Percentiles rank a stretch among this genome's conserved stretches.
These are phyloP conservation scores for Tolypocladium tundrense DNA, from an alignment of 2,329 filamentous ascomycete genomes.

Conservation along the genomic window DNA sequence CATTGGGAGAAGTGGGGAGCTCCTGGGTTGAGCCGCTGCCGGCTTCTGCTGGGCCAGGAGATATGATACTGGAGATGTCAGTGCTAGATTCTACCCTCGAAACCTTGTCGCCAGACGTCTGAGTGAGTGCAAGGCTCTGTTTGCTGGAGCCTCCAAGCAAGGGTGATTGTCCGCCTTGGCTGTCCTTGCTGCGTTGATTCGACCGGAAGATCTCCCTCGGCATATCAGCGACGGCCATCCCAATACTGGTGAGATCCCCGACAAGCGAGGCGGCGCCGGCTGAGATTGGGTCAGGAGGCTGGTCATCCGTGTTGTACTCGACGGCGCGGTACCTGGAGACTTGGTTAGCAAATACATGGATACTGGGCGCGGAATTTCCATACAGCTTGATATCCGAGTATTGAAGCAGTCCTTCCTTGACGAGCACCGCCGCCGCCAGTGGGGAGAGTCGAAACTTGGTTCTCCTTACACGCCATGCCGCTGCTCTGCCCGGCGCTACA, in stretches of 20 bases:
- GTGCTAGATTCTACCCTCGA: conserved; percentile 4
- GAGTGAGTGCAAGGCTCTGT: neutral
- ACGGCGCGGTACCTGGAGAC: conserved; percentile 32
- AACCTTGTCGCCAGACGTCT: conserved; percentile 1
- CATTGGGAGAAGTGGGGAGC: neutral
- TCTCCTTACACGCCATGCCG: conserved; percentile 64
- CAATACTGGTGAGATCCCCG: conserved; percentile 71
- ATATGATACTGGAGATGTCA: neutral
- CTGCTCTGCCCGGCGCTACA: conserved; percentile 55
- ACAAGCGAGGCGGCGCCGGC: conserved; percentile 68
- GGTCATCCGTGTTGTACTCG: conserved; percentile 69
- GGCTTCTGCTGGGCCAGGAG: neutral
- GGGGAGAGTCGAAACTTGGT: conserved; percentile 60
- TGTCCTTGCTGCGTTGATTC: conserved; percentile 13
- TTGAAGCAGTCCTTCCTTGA: conserved; percentile 52
- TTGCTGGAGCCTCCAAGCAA: conserved; percentile 3
- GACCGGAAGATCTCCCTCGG: conserved; percentile 45
- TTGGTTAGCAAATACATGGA: conserved; percentile 4
- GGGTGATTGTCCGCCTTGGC: neutral
- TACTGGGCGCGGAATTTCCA: conserved; percentile 14
- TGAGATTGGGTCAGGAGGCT: conserved; percentile 70
- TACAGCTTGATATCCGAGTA: conserved; percentile 66
- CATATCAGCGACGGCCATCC: conserved; percentile 73
- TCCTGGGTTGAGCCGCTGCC: neutral
- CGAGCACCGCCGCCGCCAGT: conserved; percentile 60